Conservation (phyloP, 1,284 basidiomycete genomes). For the Trametes hirsuta region DNA sequence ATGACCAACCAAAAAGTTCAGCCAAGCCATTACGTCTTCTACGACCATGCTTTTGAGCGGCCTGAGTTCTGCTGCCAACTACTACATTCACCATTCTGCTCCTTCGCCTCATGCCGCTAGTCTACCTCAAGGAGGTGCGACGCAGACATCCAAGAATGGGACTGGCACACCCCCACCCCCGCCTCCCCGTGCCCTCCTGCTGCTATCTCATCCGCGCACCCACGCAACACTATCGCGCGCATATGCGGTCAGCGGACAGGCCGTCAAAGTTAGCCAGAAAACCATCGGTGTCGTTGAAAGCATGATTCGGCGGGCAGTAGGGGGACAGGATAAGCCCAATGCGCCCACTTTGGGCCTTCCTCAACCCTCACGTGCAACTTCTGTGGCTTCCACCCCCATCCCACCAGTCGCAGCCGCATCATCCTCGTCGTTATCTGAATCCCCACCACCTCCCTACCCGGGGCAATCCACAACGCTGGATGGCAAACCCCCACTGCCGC, state of each 20-base stretch:
- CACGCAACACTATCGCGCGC: constrained; percentile 60
- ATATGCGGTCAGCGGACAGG: constrained; percentile 67
- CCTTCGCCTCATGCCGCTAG: constrained; percentile 38
- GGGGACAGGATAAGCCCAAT: constrained; percentile 25
- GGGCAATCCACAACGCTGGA: background rate
- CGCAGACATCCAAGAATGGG: constrained; percentile 29
- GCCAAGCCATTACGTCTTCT: constrained; percentile 69
- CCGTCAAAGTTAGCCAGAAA: constrained; percentile 66
- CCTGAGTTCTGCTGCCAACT: constrained; percentile 63
- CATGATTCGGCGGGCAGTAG: constrained; percentile 56
- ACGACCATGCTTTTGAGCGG: constrained; percentile 67
- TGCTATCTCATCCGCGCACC: constrained; percentile 63
- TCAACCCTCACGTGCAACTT: background rate
- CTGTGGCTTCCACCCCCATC: background rate
- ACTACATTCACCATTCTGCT: constrained; percentile 62
- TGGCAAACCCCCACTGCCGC: constrained; percentile 28
- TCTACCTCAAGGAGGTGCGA: constrained; percentile 10
- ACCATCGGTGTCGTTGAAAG: constrained; percentile 66
- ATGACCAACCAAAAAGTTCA: constrained; percentile 30
- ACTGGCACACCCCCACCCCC: constrained; percentile 35
- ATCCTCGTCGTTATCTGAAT: background rate
- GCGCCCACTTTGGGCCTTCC: background rate
- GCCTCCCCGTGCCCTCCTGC: constrained; percentile 57
- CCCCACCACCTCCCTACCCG: constrained; percentile 11
- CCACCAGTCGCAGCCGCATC: background rate